A percentile compares a stretch with the other conserved stretches of the same genome.
Evolutionary conservation across 805 yeast genomes (phyloP).

Genomic region (Clavispora vitiphila): DNA sequence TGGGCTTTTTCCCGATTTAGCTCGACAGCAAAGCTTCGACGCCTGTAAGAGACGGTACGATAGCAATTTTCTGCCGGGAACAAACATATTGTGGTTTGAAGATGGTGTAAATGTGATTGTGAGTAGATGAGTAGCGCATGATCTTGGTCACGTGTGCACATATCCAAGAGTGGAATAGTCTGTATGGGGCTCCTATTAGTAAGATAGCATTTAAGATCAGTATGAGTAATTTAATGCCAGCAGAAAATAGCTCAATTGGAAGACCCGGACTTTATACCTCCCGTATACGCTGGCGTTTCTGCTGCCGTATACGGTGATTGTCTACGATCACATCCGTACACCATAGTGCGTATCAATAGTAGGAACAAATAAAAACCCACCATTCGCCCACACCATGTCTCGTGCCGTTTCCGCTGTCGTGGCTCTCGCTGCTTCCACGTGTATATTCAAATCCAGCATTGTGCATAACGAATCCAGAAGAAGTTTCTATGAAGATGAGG

Average conservation of each 20-base stretch:
- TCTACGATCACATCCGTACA: conserved; percentile 1
- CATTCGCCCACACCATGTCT: conserved; percentile 5
- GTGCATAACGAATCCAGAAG: conserved; percentile 24
- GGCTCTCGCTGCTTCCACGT: conserved; percentile 1
- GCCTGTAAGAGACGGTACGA: not conserved
- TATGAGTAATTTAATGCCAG: too few species aligned
- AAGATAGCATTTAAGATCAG: too few species aligned
- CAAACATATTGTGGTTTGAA: not conserved
- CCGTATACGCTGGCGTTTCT: too few species aligned
- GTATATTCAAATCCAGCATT: not conserved
- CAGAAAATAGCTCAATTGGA: too few species aligned
- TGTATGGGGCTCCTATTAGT: too few species aligned
- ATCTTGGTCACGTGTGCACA: too few species aligned
- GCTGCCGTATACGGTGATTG: too few species aligned
- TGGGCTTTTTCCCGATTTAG: not conserved
- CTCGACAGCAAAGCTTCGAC: not conserved
- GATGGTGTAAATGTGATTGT: not conserved
- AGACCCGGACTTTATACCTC: too few species aligned
- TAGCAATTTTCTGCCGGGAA: not conserved
- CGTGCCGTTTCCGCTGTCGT: conserved; percentile 4
- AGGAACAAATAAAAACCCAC: not conserved
- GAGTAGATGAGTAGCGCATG: not conserved
- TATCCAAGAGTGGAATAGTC: too few species aligned
- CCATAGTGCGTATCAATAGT: conserved; percentile 1
- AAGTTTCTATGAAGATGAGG: conserved; percentile 48